Percentiles rank a stretch among this genome's conserved stretches.
phyloP scores from a whole-genome alignment of 2,329 filamentous ascomycete genomes.

The Dendrostoma leiphaemia region DNA sequence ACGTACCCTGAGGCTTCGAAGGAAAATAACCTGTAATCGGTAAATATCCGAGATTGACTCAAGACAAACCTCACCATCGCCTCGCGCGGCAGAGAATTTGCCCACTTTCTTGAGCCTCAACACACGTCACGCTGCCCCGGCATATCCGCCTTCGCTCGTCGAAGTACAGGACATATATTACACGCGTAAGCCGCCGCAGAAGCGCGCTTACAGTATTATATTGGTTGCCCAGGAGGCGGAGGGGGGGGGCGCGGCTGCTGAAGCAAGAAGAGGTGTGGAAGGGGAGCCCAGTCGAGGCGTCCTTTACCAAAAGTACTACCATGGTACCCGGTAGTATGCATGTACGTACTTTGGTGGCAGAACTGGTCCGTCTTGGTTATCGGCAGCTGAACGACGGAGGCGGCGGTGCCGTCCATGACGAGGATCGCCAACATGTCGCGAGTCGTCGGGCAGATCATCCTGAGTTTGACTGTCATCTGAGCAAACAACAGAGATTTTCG shows the following conservation, averaged over 20 bases:
- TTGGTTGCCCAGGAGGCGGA: neutral
- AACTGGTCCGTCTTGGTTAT: neutral
- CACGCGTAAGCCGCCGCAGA: neutral
- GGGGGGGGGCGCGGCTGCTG: neutral
- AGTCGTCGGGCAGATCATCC: neutral
- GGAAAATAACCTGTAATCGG: too few relatives aligned
- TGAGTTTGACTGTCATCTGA: neutral
- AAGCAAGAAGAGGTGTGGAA: constrained; percentile 9
- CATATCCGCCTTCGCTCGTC: neutral
- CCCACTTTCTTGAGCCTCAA: constrained; percentile 10
- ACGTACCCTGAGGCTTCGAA: too few relatives aligned
- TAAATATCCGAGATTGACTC: too few relatives aligned
- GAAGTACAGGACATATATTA: neutral
- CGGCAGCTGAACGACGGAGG: neutral
- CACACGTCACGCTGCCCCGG: neutral
- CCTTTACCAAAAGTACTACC: too few relatives aligned
- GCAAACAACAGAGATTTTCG: neutral
- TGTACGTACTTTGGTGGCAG: neutral
- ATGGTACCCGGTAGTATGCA: neutral
- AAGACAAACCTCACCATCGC: neutral
- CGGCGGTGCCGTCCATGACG: neutral
- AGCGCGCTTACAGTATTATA: neutral
- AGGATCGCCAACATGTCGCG: neutral
- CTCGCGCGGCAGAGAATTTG: constrained; percentile 1
- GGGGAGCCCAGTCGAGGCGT: neutral